Evolutionary conservation across 164 flowering plant species (phyloP).

Genomic region (Hamamelis virginiana): DNA sequence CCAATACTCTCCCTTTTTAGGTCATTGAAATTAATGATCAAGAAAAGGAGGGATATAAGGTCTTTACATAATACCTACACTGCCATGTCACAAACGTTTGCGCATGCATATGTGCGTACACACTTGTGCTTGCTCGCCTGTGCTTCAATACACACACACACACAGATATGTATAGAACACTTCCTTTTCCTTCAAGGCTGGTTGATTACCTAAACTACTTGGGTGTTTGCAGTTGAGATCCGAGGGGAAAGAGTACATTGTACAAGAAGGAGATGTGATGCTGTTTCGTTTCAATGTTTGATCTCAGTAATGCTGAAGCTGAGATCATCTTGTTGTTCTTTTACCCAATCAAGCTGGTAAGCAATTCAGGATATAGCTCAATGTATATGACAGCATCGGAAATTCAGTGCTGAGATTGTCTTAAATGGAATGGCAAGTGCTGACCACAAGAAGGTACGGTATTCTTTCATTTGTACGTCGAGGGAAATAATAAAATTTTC

Average conservation of each 20-base stretch:
- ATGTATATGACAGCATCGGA: background rate
- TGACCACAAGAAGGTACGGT: background rate
- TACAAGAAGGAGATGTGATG: constrained; percentile 99
- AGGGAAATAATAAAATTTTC: background rate
- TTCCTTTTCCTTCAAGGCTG: background rate
- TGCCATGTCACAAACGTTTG: no score
- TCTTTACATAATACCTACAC: no score
- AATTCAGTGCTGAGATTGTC: background rate
- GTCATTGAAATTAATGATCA: no score
- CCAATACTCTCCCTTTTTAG: no score
- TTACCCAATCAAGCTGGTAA: background rate
- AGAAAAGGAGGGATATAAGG: no score
- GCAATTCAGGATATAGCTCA: background rate
- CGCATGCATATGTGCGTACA: no score
- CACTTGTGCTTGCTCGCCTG: no score
- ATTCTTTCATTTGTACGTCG: constrained; percentile 3
- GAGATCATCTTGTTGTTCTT: background rate
- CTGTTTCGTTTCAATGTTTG: constrained; percentile 92
- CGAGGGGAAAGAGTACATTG: constrained; percentile 92
- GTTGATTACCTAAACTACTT: background rate
- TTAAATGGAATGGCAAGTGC: background rate
- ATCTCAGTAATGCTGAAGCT: constrained; percentile 8
- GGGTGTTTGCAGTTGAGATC: constrained; percentile 73
- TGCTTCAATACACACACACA: no score
- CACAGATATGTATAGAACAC: no score